A percentile compares a stretch with the other conserved stretches of the same genome.
These are phyloP conservation scores for Lentinula detonsa DNA, from an alignment of 768 basidiomycete genomes.

Conservation along the genomic window DNA sequence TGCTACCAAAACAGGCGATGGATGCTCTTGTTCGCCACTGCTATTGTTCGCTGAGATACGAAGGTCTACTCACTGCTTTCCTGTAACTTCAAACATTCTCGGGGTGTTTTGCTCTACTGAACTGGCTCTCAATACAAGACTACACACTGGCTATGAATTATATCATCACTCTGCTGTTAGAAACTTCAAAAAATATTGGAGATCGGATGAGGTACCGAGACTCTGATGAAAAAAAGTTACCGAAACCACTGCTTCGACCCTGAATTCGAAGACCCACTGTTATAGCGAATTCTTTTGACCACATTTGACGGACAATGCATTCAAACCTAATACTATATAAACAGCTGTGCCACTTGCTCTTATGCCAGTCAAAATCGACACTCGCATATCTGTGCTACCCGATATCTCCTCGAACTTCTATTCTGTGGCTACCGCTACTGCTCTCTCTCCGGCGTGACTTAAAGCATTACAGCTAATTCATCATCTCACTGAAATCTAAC, in stretches of 20 bases:
- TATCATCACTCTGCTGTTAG: too few species aligned
- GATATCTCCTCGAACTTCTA: background rate
- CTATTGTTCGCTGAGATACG: background rate
- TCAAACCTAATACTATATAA: background rate
- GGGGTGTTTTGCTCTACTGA: too few species aligned
- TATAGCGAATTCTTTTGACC: background rate
- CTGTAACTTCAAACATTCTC: too few species aligned
- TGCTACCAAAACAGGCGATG: background rate
- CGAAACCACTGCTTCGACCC: background rate
- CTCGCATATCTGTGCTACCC: background rate
- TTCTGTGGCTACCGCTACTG: background rate
- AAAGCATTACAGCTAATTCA: background rate
- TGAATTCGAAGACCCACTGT: background rate
- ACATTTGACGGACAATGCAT: slow-evolving; percentile 1
- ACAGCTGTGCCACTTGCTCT: background rate
- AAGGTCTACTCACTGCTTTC: background rate
- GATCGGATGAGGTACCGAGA: background rate
- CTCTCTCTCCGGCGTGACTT: too few species aligned
- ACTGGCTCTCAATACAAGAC: too few species aligned
- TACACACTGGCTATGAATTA: too few species aligned
- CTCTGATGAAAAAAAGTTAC: background rate
- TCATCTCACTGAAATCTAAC: background rate
- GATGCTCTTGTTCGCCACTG: background rate
- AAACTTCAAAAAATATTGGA: background rate
- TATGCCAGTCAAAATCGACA: background rate